A percentile compares a stretch with the other conserved stretches of the same genome.
Evolutionary conservation across 345 rosid species (phyloP).

Genomic region (Eucalyptus urophylla): DNA sequence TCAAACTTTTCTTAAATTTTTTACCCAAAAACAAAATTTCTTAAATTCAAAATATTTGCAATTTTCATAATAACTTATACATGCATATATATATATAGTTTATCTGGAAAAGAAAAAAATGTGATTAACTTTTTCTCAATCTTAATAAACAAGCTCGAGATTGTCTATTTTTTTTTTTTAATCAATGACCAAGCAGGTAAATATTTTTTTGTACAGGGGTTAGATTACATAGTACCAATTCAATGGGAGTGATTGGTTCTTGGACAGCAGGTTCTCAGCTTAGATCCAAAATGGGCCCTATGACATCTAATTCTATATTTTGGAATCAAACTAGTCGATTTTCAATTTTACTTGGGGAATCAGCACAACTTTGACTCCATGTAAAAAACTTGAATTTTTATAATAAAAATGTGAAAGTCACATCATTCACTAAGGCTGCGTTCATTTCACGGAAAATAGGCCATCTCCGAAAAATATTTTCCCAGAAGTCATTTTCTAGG

Average conservation of each 20-base stretch:
- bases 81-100: not conserved
- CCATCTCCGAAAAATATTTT: too few species aligned
- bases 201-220: not conserved
- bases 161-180: not conserved
- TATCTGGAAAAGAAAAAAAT: not conserved
- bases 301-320: rapidly evolving
- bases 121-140: not conserved
- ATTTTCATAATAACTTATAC: not conserved
- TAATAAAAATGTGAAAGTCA: not conserved
- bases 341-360: rapidly evolving
- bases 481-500: too few species aligned
- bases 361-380: not conserved
- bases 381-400: not conserved
- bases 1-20: not conserved
- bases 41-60: not conserved
- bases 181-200: not conserved
- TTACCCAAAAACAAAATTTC: not conserved
- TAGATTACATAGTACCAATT: not conserved
- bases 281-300: not conserved
- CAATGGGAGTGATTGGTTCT: rapidly evolving
- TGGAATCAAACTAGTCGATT: rapidly evolving
- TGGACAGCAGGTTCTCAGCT: rapidly evolving
- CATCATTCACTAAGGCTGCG: rapidly evolving
- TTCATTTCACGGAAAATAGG: too few species aligned
- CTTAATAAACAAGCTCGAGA: not conserved